Evolutionary conservation across 306 rosid species (phyloP).

Genomic region (Adenanthera pavonina): DNA sequence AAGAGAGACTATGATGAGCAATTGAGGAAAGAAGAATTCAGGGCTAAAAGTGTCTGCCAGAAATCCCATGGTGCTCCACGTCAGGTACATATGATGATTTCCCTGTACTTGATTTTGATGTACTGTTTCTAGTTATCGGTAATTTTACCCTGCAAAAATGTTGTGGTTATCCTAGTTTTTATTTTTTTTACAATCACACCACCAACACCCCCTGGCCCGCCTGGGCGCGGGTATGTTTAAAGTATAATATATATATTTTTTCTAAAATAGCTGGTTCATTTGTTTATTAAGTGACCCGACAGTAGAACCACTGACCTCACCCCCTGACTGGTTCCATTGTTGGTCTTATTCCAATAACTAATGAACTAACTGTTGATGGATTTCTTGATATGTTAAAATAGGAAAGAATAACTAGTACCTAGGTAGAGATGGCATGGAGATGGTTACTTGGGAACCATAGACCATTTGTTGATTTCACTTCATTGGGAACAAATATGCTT

Average conservation of each 20-base stretch:
- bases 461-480: neutral
- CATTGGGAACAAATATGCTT: neutral
- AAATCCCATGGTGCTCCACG: constrained; percentile 69
- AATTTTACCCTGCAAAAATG: neutral
- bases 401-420: constrained; percentile 7
- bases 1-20: constrained; percentile 95
- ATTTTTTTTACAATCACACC: neutral
- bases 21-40: constrained; percentile 87
- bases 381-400: neutral
- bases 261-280: neutral
- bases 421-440: neutral
- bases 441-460: neutral
- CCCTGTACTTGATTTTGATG: constrained; percentile 25
- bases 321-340: neutral
- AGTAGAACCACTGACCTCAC: neutral
- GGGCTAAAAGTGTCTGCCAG: constrained; percentile 90
- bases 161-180: constrained; percentile 14
- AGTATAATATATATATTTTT: neutral
- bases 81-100: constrained; percentile 59
- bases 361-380: neutral
- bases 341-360: neutral
- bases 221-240: too few relatives aligned
- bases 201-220: too few relatives aligned
- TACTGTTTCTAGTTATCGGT: constrained; percentile 14
- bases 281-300: neutral